Evolutionary conservation across 352 stramenopile species (phyloP).

Genomic region (Phytophthora citricola): DNA sequence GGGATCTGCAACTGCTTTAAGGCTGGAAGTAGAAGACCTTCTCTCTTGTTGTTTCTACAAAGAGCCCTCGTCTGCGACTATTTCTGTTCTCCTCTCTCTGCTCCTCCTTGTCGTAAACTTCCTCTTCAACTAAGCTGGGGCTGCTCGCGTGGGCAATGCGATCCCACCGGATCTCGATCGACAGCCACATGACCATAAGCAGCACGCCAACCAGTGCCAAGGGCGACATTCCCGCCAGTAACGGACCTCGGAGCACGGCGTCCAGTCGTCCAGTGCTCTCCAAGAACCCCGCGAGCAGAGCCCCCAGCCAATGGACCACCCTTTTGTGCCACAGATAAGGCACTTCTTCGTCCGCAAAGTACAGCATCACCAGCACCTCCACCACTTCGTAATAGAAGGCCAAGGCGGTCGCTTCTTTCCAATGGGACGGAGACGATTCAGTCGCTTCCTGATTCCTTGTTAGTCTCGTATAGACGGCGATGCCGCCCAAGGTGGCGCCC

Average conservation of each 20-base stretch:
- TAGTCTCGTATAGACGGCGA: conserved; percentile 14
- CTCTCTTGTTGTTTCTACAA: conserved; percentile 28
- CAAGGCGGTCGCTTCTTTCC: conserved; percentile 23
- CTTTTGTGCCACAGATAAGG: conserved; percentile 53
- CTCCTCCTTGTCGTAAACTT: conserved; percentile 17
- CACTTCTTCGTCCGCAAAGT: conserved; percentile 53
- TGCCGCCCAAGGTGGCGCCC: conserved; percentile 52
- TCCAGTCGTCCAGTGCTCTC: conserved; percentile 36
- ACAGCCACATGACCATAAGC: conserved; percentile 48
- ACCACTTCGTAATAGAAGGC: conserved; percentile 55
- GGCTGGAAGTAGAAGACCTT: conserved; percentile 14
- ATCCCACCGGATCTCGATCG: conserved; percentile 56
- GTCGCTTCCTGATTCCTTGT: not conserved
- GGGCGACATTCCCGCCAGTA: conserved; percentile 38
- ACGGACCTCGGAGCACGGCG: conserved; percentile 17
- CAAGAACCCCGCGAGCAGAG: conserved; percentile 37
- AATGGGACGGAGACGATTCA: not conserved
- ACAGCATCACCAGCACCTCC: conserved; percentile 65
- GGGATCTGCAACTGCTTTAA: conserved; percentile 17
- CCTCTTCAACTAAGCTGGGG: conserved; percentile 16
- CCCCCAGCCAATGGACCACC: conserved; percentile 44
- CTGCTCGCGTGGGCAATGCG: conserved; percentile 29
- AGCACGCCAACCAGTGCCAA: conserved; percentile 40
- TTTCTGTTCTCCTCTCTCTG: conserved; percentile 1
- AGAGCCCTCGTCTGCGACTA: conserved; percentile 16